phyloP scores from a whole-genome alignment of 2,329 filamentous ascomycete species.

The Phoma sp. region DNA sequence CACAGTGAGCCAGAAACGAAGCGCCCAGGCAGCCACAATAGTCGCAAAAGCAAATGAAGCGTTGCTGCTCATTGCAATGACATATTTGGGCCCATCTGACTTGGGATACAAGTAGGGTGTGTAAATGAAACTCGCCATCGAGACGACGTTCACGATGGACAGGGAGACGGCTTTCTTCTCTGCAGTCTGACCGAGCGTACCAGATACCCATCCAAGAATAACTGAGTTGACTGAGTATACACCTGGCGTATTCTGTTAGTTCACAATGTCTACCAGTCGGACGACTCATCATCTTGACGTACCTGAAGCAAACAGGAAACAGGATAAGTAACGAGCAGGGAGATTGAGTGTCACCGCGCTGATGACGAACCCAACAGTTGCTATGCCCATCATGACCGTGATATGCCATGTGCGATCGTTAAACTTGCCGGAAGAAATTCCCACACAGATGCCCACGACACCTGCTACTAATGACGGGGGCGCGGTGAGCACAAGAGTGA shows the following conservation, averaged over 20 bases:
- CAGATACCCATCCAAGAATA: constrained; percentile 51
- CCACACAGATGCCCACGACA: constrained; percentile 37
- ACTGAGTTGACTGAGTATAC: constrained; percentile 35
- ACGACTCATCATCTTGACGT: background rate
- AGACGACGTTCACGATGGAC: constrained; percentile 52
- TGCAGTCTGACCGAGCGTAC: constrained; percentile 50
- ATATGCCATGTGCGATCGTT: constrained; percentile 52
- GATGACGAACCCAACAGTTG: constrained; percentile 48
- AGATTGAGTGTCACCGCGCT: constrained; percentile 46
- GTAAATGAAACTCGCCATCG: constrained; percentile 49
- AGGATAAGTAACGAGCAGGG: constrained; percentile 38
- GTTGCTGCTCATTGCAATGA: constrained; percentile 31
- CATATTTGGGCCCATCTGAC: constrained; percentile 30
- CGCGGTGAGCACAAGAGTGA: constrained; percentile 58
- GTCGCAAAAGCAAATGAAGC: constrained; percentile 24
- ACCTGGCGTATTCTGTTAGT: constrained; percentile 5
- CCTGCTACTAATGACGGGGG: constrained; percentile 32
- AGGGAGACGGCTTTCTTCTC: constrained; percentile 53
- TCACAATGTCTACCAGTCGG: no score
- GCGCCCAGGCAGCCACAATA: constrained; percentile 22
- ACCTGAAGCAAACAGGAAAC: constrained; percentile 36
- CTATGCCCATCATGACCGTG: constrained; percentile 43
- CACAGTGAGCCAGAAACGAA: constrained; percentile 20
- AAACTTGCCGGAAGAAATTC: constrained; percentile 45
- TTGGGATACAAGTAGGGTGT: constrained; percentile 50